Conservation (phyloP, 2,329 filamentous ascomycete species). For the Aspergillus fumigatiaffinis region DNA sequence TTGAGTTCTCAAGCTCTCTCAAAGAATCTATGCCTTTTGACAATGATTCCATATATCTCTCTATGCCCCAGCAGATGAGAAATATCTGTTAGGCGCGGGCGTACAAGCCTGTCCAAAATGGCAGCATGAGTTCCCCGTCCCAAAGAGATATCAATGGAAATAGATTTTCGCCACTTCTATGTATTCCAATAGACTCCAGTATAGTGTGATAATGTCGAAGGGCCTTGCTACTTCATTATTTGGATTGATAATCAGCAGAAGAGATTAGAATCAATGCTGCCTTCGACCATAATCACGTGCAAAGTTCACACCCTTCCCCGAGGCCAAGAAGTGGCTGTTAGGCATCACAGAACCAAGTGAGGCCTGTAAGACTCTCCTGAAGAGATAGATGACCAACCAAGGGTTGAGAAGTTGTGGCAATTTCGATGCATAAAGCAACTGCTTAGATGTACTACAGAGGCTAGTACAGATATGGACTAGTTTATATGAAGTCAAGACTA, state of each 20-base stretch:
- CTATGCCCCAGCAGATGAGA: background rate
- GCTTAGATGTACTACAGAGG: background rate
- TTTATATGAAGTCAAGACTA: background rate
- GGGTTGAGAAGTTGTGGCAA: background rate
- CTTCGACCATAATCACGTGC: background rate
- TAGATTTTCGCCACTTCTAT: background rate
- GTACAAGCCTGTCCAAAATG: background rate
- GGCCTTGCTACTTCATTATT: background rate
- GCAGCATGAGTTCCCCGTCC: background rate
- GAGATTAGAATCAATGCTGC: background rate
- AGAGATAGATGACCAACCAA: background rate
- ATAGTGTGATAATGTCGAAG: background rate
- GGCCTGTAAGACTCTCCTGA: background rate
- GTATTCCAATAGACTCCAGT: background rate
- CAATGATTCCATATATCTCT: background rate
- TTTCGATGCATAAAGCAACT: background rate
- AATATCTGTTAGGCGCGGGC: background rate
- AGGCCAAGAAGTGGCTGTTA: background rate
- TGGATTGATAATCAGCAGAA: conserved; percentile 12
- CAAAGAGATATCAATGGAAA: background rate
- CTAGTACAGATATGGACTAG: background rate
- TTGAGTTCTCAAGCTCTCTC: background rate
- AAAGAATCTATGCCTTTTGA: background rate
- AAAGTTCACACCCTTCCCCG: background rate
- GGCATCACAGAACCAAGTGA: background rate